Base-by-base conservation (phyloP, 441 rosid species). In the Rhodomyrtus psidioides region DNA sequence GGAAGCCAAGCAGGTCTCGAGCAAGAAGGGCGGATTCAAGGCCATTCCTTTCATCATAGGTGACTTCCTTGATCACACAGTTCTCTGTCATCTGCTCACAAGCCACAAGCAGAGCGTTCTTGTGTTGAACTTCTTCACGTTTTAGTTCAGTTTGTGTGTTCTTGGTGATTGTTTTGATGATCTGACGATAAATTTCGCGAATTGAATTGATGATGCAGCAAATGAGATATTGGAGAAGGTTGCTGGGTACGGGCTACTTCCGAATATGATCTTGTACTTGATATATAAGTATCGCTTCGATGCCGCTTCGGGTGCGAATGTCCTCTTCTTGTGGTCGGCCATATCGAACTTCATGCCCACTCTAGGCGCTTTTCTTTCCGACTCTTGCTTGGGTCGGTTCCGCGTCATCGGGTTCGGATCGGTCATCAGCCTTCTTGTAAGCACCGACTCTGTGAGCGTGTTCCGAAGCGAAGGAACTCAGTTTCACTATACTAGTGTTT, bases 1-100 rank as follows among this genome's bases (percentile, higher is more conserved):
- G 30, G 54, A 65, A 44, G 76, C 46, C 30, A 55, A 74, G 34
- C 82, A 83, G 19, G 54, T 26, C 59, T 81, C 83, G 24, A 27
- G 81, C 55, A 88, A 75, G 60, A 91, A 88, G 90, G 95, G 94
- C 39, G 95, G 95, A 53, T 86, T 91, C 46, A 90, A 60, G 87
- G 88, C 95, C 83, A 84, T 93, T 89, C 95, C 95, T 75, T 93
- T 90, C 57, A 88, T 93, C 44, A 93, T 93, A 89, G 90, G 94
- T 92, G 59, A 86, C 53, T 42, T 53, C 44, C 83, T 34, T 34
- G 15, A 55, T 54, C 83, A 5, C 15, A 15, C 2, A 23, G 34
- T 65, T 34, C 46, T 34, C 9, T 12, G 2, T 34, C 49, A 65
- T 65, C 49, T 34, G 79, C 15, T 34, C 79, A 65, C 79, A 2